A percentile compares a stretch with the other conserved stretches of the same genome.
Evolutionary conservation across 208 protist species (phyloP).

Genomic region (Spongospora subterranea): DNA sequence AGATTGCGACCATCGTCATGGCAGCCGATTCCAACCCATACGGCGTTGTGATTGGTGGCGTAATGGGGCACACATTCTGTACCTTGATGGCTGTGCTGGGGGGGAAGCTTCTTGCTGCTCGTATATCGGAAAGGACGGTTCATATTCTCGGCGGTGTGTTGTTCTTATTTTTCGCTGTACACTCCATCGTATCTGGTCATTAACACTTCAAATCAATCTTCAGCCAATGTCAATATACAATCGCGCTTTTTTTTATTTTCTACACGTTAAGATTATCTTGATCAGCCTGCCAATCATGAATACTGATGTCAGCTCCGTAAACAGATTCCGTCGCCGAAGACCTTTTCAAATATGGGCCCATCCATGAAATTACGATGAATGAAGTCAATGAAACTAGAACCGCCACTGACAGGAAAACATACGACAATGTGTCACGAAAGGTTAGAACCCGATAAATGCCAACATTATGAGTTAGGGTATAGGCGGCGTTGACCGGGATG

Average conservation of each 20-base stretch:
- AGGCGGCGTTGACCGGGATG: constrained; percentile 30
- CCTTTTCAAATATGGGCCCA: constrained; percentile 7
- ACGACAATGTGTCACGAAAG: background rate
- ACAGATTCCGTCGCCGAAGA: too few species aligned
- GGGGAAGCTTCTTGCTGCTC: constrained; percentile 58
- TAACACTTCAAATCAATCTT: too few species aligned
- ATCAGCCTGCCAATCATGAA: too few species aligned
- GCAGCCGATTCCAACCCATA: constrained; percentile 57
- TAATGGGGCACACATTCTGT: constrained; percentile 90
- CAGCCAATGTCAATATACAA: too few species aligned
- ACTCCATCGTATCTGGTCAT: background rate
- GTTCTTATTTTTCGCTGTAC: constrained; percentile 62
- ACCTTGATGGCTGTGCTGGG: constrained; percentile 85
- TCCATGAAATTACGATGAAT: background rate
- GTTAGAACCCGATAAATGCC: background rate
- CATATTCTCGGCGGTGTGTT: constrained; percentile 64
- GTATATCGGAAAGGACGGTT: constrained; percentile 69
- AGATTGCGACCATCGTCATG: constrained; percentile 70
- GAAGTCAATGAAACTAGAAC: background rate
- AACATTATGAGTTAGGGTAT: background rate
- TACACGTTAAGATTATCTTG: too few species aligned
- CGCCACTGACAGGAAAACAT: background rate
- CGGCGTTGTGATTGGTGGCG: constrained; percentile 72
- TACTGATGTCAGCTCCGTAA: too few species aligned
- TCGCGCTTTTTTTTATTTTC: too few species aligned